Base-by-base conservation (phyloP, 441 rosid species). In the Euphorbia celastroides region DNA sequence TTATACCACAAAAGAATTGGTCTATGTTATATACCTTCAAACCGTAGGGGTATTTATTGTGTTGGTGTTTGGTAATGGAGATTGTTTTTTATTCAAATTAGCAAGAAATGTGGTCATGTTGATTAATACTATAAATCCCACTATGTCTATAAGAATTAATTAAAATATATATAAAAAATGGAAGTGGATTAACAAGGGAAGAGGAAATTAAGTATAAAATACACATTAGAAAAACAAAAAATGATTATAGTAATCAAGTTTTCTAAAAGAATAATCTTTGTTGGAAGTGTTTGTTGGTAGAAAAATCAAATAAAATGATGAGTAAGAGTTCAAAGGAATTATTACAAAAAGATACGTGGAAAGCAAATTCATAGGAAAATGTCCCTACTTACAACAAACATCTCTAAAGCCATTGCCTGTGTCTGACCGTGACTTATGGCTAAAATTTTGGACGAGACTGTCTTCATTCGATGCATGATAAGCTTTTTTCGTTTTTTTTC, bases 371-470 rank as follows among this genome's bases (percentile, higher is more conserved):
- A 57, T 46, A 10, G 13, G n/a, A 12, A 44, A 3, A 63, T 36
- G 82, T 67, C 82, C 85, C 89, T 64, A 78, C 76, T 64, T 77
- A 74, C 44, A 38, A 74, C 79, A 23, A 80, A 7, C 70, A 7
- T 19, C 1, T 7, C 68, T 44, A 44, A 10, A 44, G n/a, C 57
- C 66, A 79, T 75, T 74, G 75, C 75, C 28, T 7, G 26, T 17
- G 2, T 1, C 22, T 72, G 82, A 66, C 83, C 84, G 86, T 73
- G 72, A 82, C 79, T 82, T 72, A 64, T 78, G 85, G 80, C 83
- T 79, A 69, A 26, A 81, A 79, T 81, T 69, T 62, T 68, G 83
- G 75, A 74, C n/a, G n/a, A 66, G 59, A 36, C 82, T 5, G 5
- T n/a, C n/a, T n/a, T n/a, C n/a, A n/a, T n/a, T n/a, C n/a, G n/a